Percentiles rank a stretch among this genome's conserved stretches.
Conservation (phyloP, 164 flowering plant species). For the Piper longum region DNA sequence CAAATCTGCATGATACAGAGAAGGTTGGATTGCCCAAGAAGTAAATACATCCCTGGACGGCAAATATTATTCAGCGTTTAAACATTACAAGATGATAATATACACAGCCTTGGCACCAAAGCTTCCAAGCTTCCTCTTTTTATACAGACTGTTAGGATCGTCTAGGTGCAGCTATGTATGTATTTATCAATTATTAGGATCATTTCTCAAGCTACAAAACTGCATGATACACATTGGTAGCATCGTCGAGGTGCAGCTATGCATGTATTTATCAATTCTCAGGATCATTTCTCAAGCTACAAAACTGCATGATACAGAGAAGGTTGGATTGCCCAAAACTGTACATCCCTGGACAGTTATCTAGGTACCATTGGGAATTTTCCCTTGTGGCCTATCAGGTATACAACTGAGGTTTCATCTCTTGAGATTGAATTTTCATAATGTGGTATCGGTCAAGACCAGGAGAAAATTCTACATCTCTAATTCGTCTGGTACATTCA, state of each 20-base stretch:
- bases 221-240: neutral
- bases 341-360: neutral
- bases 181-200: neutral
- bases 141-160: too few relatives aligned
- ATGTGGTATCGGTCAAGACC: neutral
- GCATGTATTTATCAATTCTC: neutral
- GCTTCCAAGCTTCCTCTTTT: neutral
- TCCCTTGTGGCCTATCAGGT: slow-evolving; percentile 10
- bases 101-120: too few relatives aligned
- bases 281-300: slow-evolving; percentile 1
- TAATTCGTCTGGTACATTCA: slow-evolving; percentile 83
- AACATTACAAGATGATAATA: too few relatives aligned
- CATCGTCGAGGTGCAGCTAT: neutral
- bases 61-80: too few relatives aligned
- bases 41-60: neutral
- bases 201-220: too few relatives aligned
- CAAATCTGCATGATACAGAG: slow-evolving; percentile 3
- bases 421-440: neutral
- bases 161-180: neutral
- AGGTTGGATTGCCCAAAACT: neutral
- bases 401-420: neutral
- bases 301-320: slow-evolving; percentile 3
- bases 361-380: neutral
- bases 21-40: neutral
- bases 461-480: slow-evolving; percentile 22